These are phyloP conservation scores for Oryza punctata DNA, from an alignment of 176 grass and related monocot genomes.

Conservation along the genomic window DNA sequence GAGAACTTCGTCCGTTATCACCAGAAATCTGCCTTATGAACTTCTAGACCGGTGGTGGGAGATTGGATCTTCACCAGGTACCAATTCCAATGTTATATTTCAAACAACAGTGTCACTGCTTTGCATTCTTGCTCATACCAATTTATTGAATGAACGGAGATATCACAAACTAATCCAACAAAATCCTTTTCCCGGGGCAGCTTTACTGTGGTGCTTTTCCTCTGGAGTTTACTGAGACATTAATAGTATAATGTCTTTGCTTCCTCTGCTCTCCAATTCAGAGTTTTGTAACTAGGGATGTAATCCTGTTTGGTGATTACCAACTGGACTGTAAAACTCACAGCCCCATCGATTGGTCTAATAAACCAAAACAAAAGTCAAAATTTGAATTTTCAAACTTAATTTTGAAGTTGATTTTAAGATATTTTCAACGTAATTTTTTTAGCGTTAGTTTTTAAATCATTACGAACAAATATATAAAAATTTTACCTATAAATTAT, in stretches of 20 bases:
- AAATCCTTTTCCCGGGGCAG: neutral
- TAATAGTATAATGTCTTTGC: neutral
- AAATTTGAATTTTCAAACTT: too few species aligned
- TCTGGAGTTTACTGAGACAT: neutral
- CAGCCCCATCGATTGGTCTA: too few species aligned
- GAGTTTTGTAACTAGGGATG: neutral
- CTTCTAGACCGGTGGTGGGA: conserved; percentile 42
- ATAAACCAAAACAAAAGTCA: too few species aligned
- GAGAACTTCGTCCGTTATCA: conserved; percentile 42
- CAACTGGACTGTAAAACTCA: neutral
- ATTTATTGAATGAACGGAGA: neutral
- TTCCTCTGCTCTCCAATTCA: neutral
- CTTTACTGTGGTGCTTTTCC: neutral
- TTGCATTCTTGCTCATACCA: neutral
- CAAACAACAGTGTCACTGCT: neutral
- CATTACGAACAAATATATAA: too few species aligned
- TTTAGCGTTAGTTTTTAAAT: too few species aligned
- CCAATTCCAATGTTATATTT: neutral
- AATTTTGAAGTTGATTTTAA: too few species aligned
- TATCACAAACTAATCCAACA: neutral
- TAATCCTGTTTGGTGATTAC: neutral
- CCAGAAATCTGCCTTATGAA: conserved; percentile 67
- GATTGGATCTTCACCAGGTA: conserved; percentile 68
- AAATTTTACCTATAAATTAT: too few species aligned
- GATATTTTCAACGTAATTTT: too few species aligned